Evolutionary conservation across 208 protist species (phyloP), one percentile per base, ranked within the genome.

Genomic region (Crithidia mellificae): DNA sequence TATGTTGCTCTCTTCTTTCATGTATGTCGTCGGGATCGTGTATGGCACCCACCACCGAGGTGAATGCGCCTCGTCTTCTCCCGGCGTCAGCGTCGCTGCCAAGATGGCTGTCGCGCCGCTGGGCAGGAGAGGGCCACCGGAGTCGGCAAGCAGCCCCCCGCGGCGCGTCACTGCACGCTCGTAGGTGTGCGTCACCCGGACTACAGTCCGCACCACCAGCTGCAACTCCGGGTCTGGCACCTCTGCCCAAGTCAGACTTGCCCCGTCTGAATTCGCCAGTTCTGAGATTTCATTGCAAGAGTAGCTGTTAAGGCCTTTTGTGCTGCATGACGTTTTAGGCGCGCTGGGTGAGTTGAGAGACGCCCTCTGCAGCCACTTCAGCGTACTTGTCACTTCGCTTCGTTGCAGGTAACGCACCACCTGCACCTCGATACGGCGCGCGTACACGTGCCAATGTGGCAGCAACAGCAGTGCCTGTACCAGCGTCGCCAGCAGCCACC

Each of bases 11-110:
- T 2, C 22, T 9, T 44, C 25, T 30, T 11, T 44, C 12, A 6
- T 29, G 0, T 29, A 8, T 12, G 59, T 46, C 15, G 29, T 46
- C 1, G 59, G 59, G 20, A 65, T 32, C 2, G 46, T 15, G 46
- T 65, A 65, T 12, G 59, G 59, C 32, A 22, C 44, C 59, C 59
- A 65, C 59, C 57, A 63, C 8, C n/a, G 57, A 12, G 43, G 47
- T 0, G 15, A 29, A 14, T n/a, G 1, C 14, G 29, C 57, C 6
- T 41, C 43, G 19, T 22, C 30, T n/a, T 0, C n/a, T 5, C 14
- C 29, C 14, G n/a, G 12, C 4, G 19, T 3, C 29, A 11, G 8
- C 30, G 34, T n/a, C 4, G 41, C n/a, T n/a, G n/a, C 8, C 41
- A 17, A n/a, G 15, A 46, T 46, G 14, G 41, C n/a, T 19, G 8